Conservation (phyloP, 306 rosid genomes). For the Prunus padus region DNA sequence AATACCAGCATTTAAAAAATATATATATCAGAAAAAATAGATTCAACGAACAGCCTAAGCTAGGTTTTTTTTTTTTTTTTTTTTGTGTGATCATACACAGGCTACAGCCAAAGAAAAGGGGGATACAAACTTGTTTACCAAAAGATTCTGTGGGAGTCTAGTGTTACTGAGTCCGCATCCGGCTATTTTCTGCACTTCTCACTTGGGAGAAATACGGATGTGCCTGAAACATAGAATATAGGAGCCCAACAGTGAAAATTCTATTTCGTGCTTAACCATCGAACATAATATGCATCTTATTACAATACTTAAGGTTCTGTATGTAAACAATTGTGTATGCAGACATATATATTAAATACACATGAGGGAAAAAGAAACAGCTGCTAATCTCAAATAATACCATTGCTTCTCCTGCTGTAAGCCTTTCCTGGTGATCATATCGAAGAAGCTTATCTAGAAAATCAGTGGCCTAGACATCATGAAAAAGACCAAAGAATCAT, state of each 20-base stretch:
- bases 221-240: conserved; percentile 35
- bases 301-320: not conserved
- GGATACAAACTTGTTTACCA: conserved; percentile 9
- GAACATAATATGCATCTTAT: not conserved
- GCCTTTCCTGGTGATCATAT: conserved; percentile 93
- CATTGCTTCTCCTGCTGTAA: conserved; percentile 95
- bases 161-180: conserved; percentile 29
- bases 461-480: conserved; percentile 68
- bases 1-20: not conserved
- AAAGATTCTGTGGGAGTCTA: not conserved
- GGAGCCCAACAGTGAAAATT: not conserved
- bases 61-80: not conserved
- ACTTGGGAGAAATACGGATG: conserved; percentile 51
- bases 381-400: conserved; percentile 32
- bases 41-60: conserved; percentile 16
- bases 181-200: conserved; percentile 49
- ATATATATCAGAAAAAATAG: not conserved
- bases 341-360: not conserved
- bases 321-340: not conserved
- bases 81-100: not conserved
- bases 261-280: too few relatives aligned
- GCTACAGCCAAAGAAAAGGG: not conserved
- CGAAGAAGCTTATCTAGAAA: conserved; percentile 92
- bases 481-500: conserved; percentile 6
- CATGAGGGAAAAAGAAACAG: not conserved